These are phyloP conservation scores for Globisporangium takayamanum DNA, from an alignment of 352 stramenopile species.

Conservation along the genomic window DNA sequence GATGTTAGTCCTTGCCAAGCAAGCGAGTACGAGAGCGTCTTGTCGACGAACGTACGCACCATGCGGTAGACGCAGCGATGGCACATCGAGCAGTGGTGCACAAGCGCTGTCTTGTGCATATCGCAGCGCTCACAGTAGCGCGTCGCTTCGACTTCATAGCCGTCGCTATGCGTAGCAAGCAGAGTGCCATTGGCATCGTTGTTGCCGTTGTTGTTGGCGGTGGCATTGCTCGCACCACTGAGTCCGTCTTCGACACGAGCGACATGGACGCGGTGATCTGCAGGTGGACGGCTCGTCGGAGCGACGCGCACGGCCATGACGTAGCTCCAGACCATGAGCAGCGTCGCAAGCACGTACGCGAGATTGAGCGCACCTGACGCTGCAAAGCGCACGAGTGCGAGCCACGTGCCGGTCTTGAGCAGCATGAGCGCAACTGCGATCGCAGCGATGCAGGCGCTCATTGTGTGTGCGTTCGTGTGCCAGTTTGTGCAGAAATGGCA, in stretches of 20 bases:
- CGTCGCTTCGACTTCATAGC: constrained; percentile 9
- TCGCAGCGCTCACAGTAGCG: constrained; percentile 82
- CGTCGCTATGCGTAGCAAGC: too few relatives aligned
- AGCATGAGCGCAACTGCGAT: constrained; percentile 60
- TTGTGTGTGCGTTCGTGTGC: constrained; percentile 15
- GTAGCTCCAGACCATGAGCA: constrained; percentile 82
- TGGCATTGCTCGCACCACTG: background rate
- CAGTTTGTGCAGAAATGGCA: background rate
- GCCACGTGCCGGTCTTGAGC: constrained; percentile 53
- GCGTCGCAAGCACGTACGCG: constrained; percentile 29
- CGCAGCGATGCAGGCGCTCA: constrained; percentile 33
- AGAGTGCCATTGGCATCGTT: constrained; percentile 3
- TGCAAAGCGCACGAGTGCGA: constrained; percentile 26
- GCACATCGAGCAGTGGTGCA: constrained; percentile 81
- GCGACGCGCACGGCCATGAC: constrained; percentile 29
- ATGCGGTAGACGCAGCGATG: constrained; percentile 72
- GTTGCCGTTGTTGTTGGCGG: background rate
- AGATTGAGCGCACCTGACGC: constrained; percentile 19
- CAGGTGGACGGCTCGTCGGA: constrained; percentile 13
- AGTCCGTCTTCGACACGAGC: constrained; percentile 2
- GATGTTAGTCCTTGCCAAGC: background rate
- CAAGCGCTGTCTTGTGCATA: constrained; percentile 37
- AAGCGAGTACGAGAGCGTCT: background rate
- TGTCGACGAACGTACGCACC: constrained; percentile 15
- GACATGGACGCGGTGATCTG: constrained; percentile 11